These are phyloP conservation scores for Penium margaritaceum DNA, from an alignment of 139 green algal genomes.

Conservation along the genomic window DNA sequence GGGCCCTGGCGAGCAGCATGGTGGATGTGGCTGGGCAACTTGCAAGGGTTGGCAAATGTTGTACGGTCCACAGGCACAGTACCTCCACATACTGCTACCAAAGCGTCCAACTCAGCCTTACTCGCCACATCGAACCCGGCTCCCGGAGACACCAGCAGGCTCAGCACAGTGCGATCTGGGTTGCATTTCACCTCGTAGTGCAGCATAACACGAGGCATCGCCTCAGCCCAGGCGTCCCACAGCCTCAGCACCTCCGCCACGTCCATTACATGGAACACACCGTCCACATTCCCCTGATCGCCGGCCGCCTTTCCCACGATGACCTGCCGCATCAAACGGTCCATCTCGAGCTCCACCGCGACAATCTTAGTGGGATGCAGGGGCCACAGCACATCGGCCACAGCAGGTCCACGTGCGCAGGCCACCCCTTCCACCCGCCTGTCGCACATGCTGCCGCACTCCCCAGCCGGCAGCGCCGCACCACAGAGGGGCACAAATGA, in stretches of 20 bases:
- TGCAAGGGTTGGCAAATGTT: slow-evolving; percentile 90
- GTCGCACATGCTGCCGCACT: background rate
- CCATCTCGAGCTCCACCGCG: background rate
- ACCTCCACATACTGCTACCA: slow-evolving; percentile 66
- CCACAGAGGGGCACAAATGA: background rate
- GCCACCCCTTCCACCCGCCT: background rate
- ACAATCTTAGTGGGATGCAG: slow-evolving; percentile 20
- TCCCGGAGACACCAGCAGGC: slow-evolving; percentile 70
- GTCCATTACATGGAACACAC: slow-evolving; percentile 83
- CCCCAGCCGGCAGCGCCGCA: background rate
- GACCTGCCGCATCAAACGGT: background rate
- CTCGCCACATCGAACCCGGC: slow-evolving; percentile 90
- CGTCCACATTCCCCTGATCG: no score
- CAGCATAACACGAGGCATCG: slow-evolving; percentile 78
- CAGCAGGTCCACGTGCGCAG: background rate
- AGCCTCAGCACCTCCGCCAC: slow-evolving; percentile 69
- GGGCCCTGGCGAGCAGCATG: slow-evolving; percentile 50
- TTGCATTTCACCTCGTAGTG: slow-evolving; percentile 96
- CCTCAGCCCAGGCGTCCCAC: slow-evolving; percentile 66
- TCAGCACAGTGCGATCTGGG: slow-evolving; percentile 72
- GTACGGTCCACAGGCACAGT: slow-evolving; percentile 70
- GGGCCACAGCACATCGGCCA: background rate
- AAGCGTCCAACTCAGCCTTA: slow-evolving; percentile 70
- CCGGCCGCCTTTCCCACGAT: slow-evolving; percentile 40
- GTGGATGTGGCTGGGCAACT: slow-evolving; percentile 73